These are phyloP conservation scores for Leccinum disarticulatum DNA, from an alignment of 768 basidiomycete genomes.

Conservation along the genomic window DNA sequence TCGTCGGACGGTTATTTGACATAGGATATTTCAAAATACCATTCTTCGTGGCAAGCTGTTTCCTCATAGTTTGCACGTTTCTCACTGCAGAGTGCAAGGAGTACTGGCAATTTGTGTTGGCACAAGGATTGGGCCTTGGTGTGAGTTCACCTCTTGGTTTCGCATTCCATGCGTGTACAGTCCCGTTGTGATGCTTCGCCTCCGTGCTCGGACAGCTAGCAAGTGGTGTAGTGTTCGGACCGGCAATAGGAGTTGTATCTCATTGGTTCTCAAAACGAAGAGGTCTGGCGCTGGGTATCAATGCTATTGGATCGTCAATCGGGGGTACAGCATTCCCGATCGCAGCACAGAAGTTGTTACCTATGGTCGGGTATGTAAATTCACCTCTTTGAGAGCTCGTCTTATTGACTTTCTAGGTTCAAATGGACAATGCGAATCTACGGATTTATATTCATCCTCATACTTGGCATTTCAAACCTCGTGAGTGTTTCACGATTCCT, in stretches of 20 bases:
- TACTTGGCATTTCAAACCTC: slow-evolving; percentile 58
- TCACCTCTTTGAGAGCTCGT: neutral
- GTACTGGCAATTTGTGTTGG: slow-evolving; percentile 76
- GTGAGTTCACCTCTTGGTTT: slow-evolving; percentile 36
- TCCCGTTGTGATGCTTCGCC: neutral
- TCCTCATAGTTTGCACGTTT: slow-evolving; percentile 56
- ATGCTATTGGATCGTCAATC: slow-evolving; percentile 65
- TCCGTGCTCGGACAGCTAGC: slow-evolving; percentile 27
- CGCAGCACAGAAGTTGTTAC: slow-evolving; percentile 52
- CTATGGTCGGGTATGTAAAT: slow-evolving; percentile 48
- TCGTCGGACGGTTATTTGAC: slow-evolving; percentile 72
- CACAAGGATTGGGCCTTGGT: slow-evolving; percentile 69
- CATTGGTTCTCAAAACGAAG: slow-evolving; percentile 72
- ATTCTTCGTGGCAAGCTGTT: slow-evolving; percentile 44
- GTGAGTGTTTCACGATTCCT: slow-evolving; percentile 27
- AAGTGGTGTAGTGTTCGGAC: slow-evolving; percentile 62
- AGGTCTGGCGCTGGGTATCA: slow-evolving; percentile 60
- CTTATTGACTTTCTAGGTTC: slow-evolving; percentile 45
- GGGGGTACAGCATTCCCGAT: slow-evolving; percentile 74
- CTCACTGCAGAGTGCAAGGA: slow-evolving; percentile 65
- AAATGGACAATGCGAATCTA: slow-evolving; percentile 74
- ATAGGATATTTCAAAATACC: slow-evolving; percentile 63
- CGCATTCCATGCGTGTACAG: neutral
- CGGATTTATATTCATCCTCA: slow-evolving; percentile 57
- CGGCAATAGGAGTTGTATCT: slow-evolving; percentile 55